Evolutionary conservation across 78 protist species (phyloP), one percentile per base, ranked within the genome.

Genomic region (Protostelium mycophagum): DNA sequence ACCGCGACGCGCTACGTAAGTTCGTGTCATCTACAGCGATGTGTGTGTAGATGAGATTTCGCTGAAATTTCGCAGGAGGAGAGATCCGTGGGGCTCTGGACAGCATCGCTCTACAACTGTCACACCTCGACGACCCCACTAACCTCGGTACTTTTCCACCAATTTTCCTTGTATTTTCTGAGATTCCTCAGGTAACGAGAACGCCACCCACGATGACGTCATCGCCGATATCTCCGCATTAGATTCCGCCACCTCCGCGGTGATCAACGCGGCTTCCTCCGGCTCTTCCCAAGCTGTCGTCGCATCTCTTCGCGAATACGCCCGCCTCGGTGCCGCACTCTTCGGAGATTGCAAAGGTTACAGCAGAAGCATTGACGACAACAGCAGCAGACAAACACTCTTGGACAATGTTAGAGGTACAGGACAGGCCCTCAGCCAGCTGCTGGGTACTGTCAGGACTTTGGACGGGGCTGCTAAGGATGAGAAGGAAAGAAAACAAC

Each of bases 321-420:
- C 73, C 31, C 5, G 73, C 5, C 31, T 51, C 31, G 5, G 73
- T 51, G 73, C 31, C 73, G 35, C 87, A 23, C 83, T 92, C n/a
- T 92, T 92, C 90, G 39, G 28, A n/a, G 94, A 92, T 29, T 87
- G 91, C 29, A 92, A 92, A 23, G 94, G 94, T 83, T 29, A 88
- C 36, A 87, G 91, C 5, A 28, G 94, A 36, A 83, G 88, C 1
- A 88, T 92, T 31, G 36, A 34, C 28, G 90, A 92, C 37, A 87
- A 86, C 38, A 91, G 39, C 0, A 83, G 83, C 38, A 91, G 90
- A 63, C 83, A 85, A 36, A 85, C 29, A 85, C 90, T 92, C 86
- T 28, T 92, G 36, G 94, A 92, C 34, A 89, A 91, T 5, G 94
- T 91, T 0, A 38, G 94, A 37, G 85, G 84, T 34, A 88, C 88